Percentiles rank a stretch among this genome's conserved stretches.
Evolutionary conservation across 1,284 basidiomycete genomes (phyloP).

Genomic region (Ganoderma lucidum): DNA sequence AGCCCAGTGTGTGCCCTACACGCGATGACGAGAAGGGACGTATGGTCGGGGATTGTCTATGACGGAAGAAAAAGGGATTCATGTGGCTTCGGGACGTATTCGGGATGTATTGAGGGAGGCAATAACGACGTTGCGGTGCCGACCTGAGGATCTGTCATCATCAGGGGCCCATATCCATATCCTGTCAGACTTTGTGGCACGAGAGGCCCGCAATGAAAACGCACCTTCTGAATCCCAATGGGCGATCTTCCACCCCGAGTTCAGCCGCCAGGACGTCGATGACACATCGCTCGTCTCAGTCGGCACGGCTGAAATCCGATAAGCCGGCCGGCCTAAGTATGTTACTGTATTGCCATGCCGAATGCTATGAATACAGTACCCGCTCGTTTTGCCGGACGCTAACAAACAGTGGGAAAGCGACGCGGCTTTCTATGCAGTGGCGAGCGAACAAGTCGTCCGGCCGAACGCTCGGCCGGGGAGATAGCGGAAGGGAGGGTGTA

Average conservation of each 20-base stretch:
- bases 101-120: not conserved
- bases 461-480: constrained; percentile 2
- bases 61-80: not conserved
- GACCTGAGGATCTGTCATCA: not conserved
- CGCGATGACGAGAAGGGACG: not conserved
- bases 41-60: not conserved
- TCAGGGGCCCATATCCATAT: not conserved
- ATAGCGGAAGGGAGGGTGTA: not conserved
- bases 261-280: not conserved
- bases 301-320: too few relatives aligned
- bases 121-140: not conserved
- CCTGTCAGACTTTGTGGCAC: not conserved
- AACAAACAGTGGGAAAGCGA: constrained; percentile 8
- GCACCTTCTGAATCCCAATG: not conserved
- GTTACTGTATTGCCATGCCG: not conserved
- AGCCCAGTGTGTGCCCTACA: not conserved
- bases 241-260: not conserved
- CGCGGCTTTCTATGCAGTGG: not conserved
- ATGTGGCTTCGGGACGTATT: constrained; percentile 1
- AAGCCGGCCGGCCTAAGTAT: too few relatives aligned
- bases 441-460: not conserved
- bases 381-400: constrained; percentile 3
- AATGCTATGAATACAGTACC: not conserved
- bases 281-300: too few relatives aligned
- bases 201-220: not conserved